Base-by-base conservation (phyloP, 2,329 filamentous ascomycete genomes). In the Aureobasidium subglaciale region DNA sequence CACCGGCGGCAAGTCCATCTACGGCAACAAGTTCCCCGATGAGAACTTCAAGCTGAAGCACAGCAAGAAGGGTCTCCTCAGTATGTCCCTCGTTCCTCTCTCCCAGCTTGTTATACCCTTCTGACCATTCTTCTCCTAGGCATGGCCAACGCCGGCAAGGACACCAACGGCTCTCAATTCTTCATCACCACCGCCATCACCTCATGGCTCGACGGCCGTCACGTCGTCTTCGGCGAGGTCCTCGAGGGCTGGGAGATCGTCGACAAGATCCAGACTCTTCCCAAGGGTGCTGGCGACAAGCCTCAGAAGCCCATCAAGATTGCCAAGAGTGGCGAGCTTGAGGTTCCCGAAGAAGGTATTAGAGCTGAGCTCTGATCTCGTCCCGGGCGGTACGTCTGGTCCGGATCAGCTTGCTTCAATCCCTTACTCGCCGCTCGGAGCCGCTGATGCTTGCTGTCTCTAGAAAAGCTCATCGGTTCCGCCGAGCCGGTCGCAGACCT, bases 31-130 rank as follows among this genome's bases (percentile, higher is more conserved):
- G 75, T 93, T 93, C 76, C 74, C 82, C 62, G 88, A 95, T 67
- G 88, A 95, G 84, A 93, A 92, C 86, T 93, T 95, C 82, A 92
- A 93, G 85, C 81, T 92, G 70, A 91, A 90, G 73, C 89, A 95
- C 84, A 82, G 80, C 78, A 90, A 90, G 82, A 86, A 84, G 73
- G 88, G 88, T 67, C 76, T 89, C 50, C 77, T 93, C 62, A 90
- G 78, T 79, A 78, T 64, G 78, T 64, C 22, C 22, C 29, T 27
- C n/a, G n/a, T n/a, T n/a, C n/a, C 10, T 24, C 15, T 24, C 11
- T 20, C 13, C 25, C 9, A 8, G 16, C 38, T 22, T 2, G 22
- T 38, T 18, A 38, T 20, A 37, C 16, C 20, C 30, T 38, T 58
- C 46, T 59, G 29, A 43, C 52, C 6, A 13, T 37, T 27, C 22